Evolutionary conservation across 2,329 filamentous ascomycete genomes (phyloP).

Genomic region (Phialophora expanda): DNA sequence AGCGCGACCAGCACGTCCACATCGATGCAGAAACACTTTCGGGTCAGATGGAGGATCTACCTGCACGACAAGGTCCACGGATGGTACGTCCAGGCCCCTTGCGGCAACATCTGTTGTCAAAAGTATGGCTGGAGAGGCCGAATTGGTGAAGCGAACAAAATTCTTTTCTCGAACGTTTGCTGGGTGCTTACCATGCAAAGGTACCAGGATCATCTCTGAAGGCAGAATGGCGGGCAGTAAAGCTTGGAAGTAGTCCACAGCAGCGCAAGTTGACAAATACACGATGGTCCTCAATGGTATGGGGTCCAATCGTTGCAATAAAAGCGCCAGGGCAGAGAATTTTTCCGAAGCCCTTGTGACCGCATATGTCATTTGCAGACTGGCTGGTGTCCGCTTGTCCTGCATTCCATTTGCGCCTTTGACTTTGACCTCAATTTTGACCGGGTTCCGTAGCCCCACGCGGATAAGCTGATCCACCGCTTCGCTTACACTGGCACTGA

Average conservation of each 20-base stretch:
- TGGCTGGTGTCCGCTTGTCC: constrained; percentile 85
- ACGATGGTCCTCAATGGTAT: constrained; percentile 84
- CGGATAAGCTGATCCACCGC: constrained; percentile 91
- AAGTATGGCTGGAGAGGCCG: constrained; percentile 76
- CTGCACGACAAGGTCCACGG: constrained; percentile 89
- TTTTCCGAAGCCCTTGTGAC: constrained; percentile 78
- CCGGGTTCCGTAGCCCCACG: constrained; percentile 89
- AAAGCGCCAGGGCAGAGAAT: constrained; percentile 71
- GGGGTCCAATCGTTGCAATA: constrained; percentile 73
- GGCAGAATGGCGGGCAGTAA: constrained; percentile 76
- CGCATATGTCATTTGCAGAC: constrained; percentile 88
- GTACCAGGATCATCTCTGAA: constrained; percentile 68
- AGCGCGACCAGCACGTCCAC: constrained; percentile 67
- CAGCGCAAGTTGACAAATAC: constrained; percentile 91
- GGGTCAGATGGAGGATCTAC: constrained; percentile 85
- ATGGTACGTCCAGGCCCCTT: constrained; percentile 86
- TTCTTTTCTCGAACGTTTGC: constrained; percentile 87
- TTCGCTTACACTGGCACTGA: constrained; percentile 94
- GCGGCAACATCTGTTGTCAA: constrained; percentile 93
- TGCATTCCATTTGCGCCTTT: constrained; percentile 75
- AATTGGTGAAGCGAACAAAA: constrained; percentile 77
- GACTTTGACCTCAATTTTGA: constrained; percentile 93
- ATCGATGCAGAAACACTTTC: constrained; percentile 76
- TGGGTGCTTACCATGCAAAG: constrained; percentile 89
- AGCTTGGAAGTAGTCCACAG: constrained; percentile 91